Evolutionary conservation across 2,329 filamentous ascomycete genomes (phyloP).

Genomic region (Aureobasidium sp.): DNA sequence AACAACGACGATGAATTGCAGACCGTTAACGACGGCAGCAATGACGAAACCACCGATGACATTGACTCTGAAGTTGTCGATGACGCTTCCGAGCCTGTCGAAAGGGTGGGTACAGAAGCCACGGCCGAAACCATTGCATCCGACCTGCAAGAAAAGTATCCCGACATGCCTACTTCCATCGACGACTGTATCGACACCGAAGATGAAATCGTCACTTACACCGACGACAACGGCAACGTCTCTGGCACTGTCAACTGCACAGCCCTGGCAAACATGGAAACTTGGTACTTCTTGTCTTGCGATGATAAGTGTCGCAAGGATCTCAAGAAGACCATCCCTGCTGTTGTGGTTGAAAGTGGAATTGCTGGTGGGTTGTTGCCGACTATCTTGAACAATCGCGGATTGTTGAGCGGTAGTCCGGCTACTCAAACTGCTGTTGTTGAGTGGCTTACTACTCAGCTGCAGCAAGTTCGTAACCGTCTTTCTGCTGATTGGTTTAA

Average conservation of each 20-base stretch:
- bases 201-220: background rate
- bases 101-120: background rate
- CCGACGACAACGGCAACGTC: background rate
- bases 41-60: too few species aligned
- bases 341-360: background rate
- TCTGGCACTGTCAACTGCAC: background rate
- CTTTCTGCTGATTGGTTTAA: background rate
- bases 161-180: background rate
- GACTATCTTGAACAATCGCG: background rate
- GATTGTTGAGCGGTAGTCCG: background rate
- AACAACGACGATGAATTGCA: too few species aligned
- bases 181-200: background rate
- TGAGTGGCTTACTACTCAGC: background rate
- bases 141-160: background rate
- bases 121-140: background rate
- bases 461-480: background rate
- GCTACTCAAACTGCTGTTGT: background rate
- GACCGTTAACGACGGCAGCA: too few species aligned
- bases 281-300: background rate
- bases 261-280: background rate
- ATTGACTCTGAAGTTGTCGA: background rate
- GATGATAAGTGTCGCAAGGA: background rate
- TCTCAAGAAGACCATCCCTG: background rate
- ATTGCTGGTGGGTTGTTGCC: background rate
- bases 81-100: background rate